Conservation (phyloP, 495 filamentous ascomycete genomes). For the Delitschia confertaspora region DNA sequence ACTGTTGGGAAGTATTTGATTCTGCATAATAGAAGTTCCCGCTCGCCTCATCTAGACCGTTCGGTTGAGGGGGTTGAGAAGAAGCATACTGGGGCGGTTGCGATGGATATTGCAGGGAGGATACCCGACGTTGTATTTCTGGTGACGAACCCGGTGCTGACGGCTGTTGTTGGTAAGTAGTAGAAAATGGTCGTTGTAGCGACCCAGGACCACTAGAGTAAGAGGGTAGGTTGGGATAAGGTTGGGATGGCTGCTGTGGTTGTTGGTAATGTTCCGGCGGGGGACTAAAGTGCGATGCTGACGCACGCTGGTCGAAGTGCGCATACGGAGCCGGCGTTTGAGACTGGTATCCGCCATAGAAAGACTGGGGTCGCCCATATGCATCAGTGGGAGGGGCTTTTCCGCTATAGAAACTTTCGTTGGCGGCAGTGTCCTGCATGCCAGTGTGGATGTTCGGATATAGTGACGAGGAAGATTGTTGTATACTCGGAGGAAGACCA, state of each 20-base stretch:
- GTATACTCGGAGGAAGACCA: constrained; percentile 43
- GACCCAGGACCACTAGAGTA: constrained; percentile 17
- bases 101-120: constrained; percentile 19
- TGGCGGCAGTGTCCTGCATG: constrained; percentile 22
- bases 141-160: constrained; percentile 24
- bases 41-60: constrained; percentile 21
- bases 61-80: constrained; percentile 27
- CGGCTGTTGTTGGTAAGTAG: constrained; percentile 23
- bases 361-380: constrained; percentile 38
- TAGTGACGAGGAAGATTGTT: constrained; percentile 44
- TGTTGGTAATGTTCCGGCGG: constrained; percentile 23
- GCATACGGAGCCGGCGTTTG: constrained; percentile 29
- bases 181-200: constrained; percentile 17
- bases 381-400: constrained; percentile 46
- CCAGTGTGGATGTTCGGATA: constrained; percentile 58
- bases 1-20: constrained; percentile 26
- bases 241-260: constrained; percentile 26
- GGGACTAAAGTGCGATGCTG: constrained; percentile 14
- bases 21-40: constrained; percentile 33
- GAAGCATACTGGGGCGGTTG: constrained; percentile 24
- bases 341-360: constrained; percentile 28
- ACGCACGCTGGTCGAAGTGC: constrained; percentile 31
- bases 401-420: constrained; percentile 74
- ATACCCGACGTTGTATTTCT: constrained; percentile 24
- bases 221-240: constrained; percentile 18